These are phyloP conservation scores for Thielaviopsis punctulata DNA, from an alignment of 2,329 filamentous ascomycete genomes.

Conservation along the genomic window DNA sequence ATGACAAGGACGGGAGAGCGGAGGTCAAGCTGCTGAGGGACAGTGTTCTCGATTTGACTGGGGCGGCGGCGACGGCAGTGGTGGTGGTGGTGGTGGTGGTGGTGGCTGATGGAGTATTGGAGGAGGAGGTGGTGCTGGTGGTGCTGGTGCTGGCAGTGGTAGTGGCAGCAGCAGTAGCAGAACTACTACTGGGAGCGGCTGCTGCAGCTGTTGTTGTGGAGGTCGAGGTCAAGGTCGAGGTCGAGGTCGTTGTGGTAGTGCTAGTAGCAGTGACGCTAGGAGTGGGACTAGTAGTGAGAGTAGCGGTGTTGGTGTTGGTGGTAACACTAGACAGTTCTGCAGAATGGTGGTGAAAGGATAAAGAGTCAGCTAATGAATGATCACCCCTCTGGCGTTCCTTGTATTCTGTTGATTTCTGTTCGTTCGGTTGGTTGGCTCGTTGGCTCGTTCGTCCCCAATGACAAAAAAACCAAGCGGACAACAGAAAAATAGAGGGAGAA, in stretches of 20 bases:
- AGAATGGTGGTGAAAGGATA: not conserved
- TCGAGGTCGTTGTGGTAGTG: not conserved
- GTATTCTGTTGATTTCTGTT: too few species aligned
- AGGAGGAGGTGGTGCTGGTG: not conserved
- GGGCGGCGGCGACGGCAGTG: not conserved
- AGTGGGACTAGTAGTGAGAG: not conserved
- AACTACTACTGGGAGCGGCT: too few species aligned
- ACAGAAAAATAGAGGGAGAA: not conserved
- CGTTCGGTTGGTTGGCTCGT: too few species aligned
- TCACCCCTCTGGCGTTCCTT: too few species aligned
- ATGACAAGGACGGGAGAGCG: conserved; percentile 54
- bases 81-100: not conserved
- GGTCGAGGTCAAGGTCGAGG: too few species aligned
- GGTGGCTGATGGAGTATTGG: too few species aligned
- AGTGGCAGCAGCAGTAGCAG: not conserved
- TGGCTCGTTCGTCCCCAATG: too few species aligned
- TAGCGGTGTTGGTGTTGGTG: not conserved
- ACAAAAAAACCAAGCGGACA: too few species aligned
- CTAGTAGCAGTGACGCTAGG: not conserved
- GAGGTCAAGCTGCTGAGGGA: conserved; percentile 56
- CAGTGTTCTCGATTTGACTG: conserved; percentile 29
- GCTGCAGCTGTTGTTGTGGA: too few species aligned
- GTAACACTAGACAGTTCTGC: not conserved
- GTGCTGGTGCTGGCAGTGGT: not conserved
- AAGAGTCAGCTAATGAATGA: not conserved